phyloP scores from a whole-genome alignment of 2,329 filamentous ascomycete species.

The Cercospora sp. region DNA sequence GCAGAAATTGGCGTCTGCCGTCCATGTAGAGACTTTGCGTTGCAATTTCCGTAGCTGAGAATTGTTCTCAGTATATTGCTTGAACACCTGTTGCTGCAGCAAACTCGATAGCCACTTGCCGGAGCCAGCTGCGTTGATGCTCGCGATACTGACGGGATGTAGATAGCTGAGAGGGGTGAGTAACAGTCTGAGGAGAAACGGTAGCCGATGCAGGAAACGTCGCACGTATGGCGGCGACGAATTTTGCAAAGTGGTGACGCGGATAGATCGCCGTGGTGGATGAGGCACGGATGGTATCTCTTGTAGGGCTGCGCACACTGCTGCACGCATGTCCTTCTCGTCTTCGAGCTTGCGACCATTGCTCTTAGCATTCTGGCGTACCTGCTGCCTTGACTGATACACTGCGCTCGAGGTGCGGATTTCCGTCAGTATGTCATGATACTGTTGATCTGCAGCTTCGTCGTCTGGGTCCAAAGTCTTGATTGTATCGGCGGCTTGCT shows the following conservation, averaged over 20 bases:
- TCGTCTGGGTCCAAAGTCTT: slow-evolving; percentile 50
- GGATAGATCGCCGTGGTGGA: slow-evolving; percentile 51
- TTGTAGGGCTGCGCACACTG: slow-evolving; percentile 53
- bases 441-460: slow-evolving; percentile 46
- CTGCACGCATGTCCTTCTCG: slow-evolving; percentile 51
- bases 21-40: slow-evolving; percentile 51
- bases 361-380: slow-evolving; percentile 34
- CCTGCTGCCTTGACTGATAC: slow-evolving; percentile 39
- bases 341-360: slow-evolving; percentile 44
- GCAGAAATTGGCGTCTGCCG: slow-evolving; percentile 56
- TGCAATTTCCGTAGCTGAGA: slow-evolving; percentile 51
- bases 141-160: slow-evolving; percentile 54
- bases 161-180: slow-evolving; percentile 55
- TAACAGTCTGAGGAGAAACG: slow-evolving; percentile 52
- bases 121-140: slow-evolving; percentile 53
- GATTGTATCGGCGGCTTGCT: slow-evolving; percentile 44
- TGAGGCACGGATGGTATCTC: slow-evolving; percentile 52
- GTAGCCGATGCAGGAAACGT: slow-evolving; percentile 52
- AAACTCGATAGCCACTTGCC: slow-evolving; percentile 53
- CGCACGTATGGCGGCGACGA: slow-evolving; percentile 45
- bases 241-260: slow-evolving; percentile 52
- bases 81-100: slow-evolving; percentile 53
- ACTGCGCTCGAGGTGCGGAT: slow-evolving; percentile 46
- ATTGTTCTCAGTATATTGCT: slow-evolving; percentile 48
- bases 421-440: slow-evolving; percentile 45